Evolutionary conservation across 331 rosid species (phyloP), one percentile per base, ranked within the genome.

Genomic region (Arachis monticola): DNA sequence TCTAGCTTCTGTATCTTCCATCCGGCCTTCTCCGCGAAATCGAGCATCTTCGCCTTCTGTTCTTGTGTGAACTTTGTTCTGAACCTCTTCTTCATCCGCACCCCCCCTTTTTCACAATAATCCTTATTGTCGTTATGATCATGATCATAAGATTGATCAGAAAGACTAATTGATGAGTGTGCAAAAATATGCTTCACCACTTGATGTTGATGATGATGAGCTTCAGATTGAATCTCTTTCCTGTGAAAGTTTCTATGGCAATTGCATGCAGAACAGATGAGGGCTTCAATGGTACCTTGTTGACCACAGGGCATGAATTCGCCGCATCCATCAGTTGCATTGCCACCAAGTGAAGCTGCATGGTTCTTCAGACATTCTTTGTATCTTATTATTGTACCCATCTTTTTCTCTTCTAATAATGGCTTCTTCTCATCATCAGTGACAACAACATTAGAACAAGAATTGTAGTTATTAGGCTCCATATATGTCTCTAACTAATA

Each of bases 211-310:
- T 45, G 50, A 45, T 22, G 52, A 35, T 30, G 17, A 46, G 27
- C 31, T 7, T 45, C 42, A 60, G 73, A 77, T 5, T 73, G 80
- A 22, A 73, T 65, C 60, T 83, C 86, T 81, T 86, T 84, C 65
- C 85, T 84, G 79, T 86, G 90, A 30, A 86, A 86, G 67, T 86
- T 86, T 84, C 90, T 84, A 64, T 86, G 88, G 67, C 90, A 86
- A 13, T 73, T 84, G 83, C 90, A 86, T 60, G 81, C 90, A 31
- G 83, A 81, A 35, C 90, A 86, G 6, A 13, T 84, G 51, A 84
- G 81, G 60, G 86, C 76, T 10, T 83, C 88, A 64, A 56, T 53
- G 14, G 85, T 60, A 11, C 81, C 88, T 17, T 79, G 82, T 45
- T 86, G 88, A 76, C 85, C 90, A 6, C 41, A n/a, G 10, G 86